A percentile compares a stretch with the other conserved stretches of the same genome.
phyloP scores from a whole-genome alignment of 495 filamentous ascomycete genomes.

The Penicillium longicatenatum region DNA sequence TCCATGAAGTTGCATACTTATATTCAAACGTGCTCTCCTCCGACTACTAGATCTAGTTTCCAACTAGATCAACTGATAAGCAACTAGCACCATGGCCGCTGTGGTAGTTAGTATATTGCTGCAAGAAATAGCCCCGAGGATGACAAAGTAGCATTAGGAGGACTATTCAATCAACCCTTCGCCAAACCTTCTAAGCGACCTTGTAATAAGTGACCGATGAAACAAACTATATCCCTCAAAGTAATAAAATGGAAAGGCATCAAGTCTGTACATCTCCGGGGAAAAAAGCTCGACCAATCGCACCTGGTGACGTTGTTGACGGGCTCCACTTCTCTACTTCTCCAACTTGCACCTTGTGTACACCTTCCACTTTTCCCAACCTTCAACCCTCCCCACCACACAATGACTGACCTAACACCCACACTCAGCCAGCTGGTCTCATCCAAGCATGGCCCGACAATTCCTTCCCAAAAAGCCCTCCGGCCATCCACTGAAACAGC shows the following conservation, averaged over 20 bases:
- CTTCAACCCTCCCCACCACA: conserved; percentile 16
- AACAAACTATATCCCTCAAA: not conserved
- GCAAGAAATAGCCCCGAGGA: no score
- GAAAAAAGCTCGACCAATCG: conserved; percentile 8
- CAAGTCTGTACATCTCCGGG: not conserved
- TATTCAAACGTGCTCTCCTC: no score
- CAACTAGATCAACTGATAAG: no score
- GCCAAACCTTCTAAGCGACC: not conserved
- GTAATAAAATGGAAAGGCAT: not conserved
- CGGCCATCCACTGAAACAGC: conserved; percentile 50
- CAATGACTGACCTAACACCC: conserved; percentile 72
- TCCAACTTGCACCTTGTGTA: not conserved
- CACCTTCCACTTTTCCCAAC: conserved; percentile 8
- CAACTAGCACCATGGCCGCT: no score
- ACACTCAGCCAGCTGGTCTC: conserved; percentile 63
- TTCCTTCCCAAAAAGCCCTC: conserved; percentile 3
- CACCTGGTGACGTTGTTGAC: conserved; percentile 17
- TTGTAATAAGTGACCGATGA: not conserved
- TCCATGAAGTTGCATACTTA: not conserved
- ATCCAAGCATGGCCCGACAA: conserved; percentile 36
- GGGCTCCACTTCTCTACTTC: conserved; percentile 11
- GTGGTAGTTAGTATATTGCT: no score
- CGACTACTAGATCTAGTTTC: no score
- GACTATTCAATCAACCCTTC: no score
- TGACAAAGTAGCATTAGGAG: no score